Base-by-base conservation (phyloP, 2,329 filamentous ascomycete genomes). In the Verticillium alfalfae region DNA sequence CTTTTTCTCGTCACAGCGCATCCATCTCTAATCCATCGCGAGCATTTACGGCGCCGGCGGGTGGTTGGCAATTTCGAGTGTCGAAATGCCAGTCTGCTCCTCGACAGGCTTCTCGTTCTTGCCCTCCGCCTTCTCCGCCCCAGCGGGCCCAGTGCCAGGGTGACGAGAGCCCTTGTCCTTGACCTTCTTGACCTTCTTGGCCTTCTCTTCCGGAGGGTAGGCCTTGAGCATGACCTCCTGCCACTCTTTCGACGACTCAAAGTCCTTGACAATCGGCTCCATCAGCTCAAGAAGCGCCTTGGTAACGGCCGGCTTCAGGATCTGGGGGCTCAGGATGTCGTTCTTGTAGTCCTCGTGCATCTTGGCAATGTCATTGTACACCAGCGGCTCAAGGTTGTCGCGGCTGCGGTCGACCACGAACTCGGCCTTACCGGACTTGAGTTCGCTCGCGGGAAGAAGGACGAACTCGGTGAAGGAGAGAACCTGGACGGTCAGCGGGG, bases 391-490 rank as follows among this genome's bases (percentile, higher is more conserved):
- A 37, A 82, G 70, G 41, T 78, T 84, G 62, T 91, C 90, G 67
- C 86, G 79, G 70, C 81, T 73, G 69, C 88, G 81, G 65, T 88
- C 81, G 8, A 96, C 89, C 5, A 81, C 77, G 73, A 97, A 96
- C 59, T 85, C 83, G 34, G 79, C 77, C 64, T 80, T 79, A 63
- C 84, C 81, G 41, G 70, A 67, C 63, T 79, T 83, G 56, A 96
- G 79, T n/a, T 83, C 82, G 10, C 87, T 81, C 2, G 89, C 90
- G 0, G 93, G 92, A 10, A 99, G 83, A 37, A 98, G 81, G 36
- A 97, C 92, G 71, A 87, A 92, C 75, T 98, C 91, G 22, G 95
- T 88, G 65, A 98, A 93, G 2, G 90, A 87, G 59, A 98, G 79
- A 12, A 52, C 45, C 45, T 52, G 18, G 18, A 22, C 9, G 6